Evolutionary conservation across 768 basidiomycete species (phyloP).

Genomic region (Rhizopogon roseolus): DNA sequence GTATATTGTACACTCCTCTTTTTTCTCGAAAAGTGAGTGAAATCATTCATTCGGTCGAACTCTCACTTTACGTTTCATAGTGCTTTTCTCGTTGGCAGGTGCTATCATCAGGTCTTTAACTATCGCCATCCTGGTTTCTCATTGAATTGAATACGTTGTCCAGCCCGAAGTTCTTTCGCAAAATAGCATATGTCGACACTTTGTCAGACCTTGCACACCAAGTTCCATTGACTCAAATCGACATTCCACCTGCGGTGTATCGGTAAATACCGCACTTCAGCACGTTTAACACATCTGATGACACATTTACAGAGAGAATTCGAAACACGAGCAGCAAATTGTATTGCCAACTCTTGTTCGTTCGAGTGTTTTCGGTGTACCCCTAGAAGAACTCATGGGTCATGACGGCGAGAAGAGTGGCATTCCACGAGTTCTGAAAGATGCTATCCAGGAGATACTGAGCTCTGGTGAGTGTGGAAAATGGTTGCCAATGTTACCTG

Average conservation of each 20-base stretch:
- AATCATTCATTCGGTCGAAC: neutral
- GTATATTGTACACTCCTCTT: conserved; percentile 86
- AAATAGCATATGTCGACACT: conserved; percentile 71
- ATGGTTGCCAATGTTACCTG: neutral
- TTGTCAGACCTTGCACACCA: conserved; percentile 72
- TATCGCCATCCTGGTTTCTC: neutral
- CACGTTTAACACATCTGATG: neutral
- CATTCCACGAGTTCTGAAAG: conserved; percentile 75
- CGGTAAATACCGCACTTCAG: conserved; percentile 45
- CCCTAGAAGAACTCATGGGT: conserved; percentile 81
- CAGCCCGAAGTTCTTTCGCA: conserved; percentile 88
- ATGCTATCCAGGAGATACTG: conserved; percentile 67
- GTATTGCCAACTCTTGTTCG: conserved; percentile 55
- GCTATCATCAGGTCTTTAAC: conserved; percentile 73
- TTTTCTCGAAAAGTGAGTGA: conserved; percentile 78
- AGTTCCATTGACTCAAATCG: conserved; percentile 84
- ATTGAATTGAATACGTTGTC: neutral
- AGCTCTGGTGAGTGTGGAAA: conserved; percentile 37
- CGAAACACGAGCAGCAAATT: conserved; percentile 68
- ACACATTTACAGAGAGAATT: conserved; percentile 57
- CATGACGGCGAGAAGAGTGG: conserved; percentile 77
- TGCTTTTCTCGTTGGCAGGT: conserved; percentile 85
- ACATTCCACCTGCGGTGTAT: conserved; percentile 79
- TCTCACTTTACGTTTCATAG: conserved; percentile 32
- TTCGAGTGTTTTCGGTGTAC: conserved; percentile 73